These are phyloP conservation scores for Cyamopsis tetragonoloba DNA, from an alignment of 306 rosid species.

Conservation along the genomic window DNA sequence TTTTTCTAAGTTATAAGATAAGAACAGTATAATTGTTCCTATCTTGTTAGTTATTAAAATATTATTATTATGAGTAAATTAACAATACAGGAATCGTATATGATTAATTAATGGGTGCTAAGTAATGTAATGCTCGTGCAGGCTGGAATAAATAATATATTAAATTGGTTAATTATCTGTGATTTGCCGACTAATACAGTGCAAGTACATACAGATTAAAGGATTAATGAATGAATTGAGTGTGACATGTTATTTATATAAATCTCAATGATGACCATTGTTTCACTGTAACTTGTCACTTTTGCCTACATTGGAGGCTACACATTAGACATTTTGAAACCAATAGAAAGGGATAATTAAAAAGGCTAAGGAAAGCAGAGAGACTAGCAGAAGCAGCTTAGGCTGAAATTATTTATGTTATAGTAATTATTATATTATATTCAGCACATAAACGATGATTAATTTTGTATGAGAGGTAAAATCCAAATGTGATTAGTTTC, in stretches of 20 bases:
- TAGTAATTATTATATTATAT: slow-evolving; percentile 10
- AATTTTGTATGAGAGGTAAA: no score
- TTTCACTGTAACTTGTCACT: slow-evolving; percentile 21
- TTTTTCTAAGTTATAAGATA: slow-evolving; percentile 14
- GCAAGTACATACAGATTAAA: slow-evolving; percentile 35
- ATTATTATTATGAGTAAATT: no score
- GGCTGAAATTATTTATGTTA: not conserved
- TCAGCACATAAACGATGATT: slow-evolving; percentile 7
- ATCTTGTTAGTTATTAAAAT: slow-evolving; percentile 21
- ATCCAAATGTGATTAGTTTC: no score
- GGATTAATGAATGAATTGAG: slow-evolving; percentile 15
- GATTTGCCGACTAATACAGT: slow-evolving; percentile 27
- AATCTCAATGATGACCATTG: slow-evolving; percentile 27
- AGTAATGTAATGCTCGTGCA: slow-evolving; percentile 27
- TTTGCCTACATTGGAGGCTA: slow-evolving; percentile 39
- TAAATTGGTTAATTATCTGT: slow-evolving; percentile 24
- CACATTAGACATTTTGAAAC: slow-evolving; percentile 29
- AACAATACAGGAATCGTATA: not conserved
- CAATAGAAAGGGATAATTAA: slow-evolving; percentile 3
- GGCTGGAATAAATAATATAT: slow-evolving; percentile 38
- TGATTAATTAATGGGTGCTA: slow-evolving; percentile 25
- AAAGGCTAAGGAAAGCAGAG: not conserved
- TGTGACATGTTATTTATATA: not conserved
- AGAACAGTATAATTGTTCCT: slow-evolving; percentile 29
- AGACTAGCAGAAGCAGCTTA: not conserved